Conservation (phyloP, 148 eudicot species). For the Persicaria tinctoria region DNA sequence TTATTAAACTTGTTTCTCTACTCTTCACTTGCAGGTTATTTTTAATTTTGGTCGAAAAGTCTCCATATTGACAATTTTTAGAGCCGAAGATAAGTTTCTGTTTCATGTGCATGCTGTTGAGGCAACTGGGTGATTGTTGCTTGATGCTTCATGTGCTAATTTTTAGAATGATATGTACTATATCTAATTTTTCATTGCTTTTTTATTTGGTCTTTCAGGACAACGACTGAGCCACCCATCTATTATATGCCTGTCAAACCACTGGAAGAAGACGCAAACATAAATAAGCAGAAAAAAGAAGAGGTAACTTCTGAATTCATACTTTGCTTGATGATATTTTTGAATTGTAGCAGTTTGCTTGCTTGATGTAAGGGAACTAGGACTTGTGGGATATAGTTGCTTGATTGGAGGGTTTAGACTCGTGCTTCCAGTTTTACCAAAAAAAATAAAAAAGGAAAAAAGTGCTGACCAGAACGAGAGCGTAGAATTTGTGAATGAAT, state of each 20-base stretch:
- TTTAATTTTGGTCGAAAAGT: conserved; percentile 92
- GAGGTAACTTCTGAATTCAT: conserved; percentile 36
- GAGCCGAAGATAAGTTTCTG: conserved; percentile 98
- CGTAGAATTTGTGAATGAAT: not conserved
- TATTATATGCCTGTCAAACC: conserved; percentile 66
- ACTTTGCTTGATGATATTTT: not conserved
- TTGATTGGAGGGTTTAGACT: not conserved
- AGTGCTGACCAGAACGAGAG: not conserved
- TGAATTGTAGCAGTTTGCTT: not conserved
- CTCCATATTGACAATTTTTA: conserved; percentile 98
- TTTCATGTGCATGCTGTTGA: conserved; percentile 59
- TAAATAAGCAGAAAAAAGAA: conserved; percentile 58
- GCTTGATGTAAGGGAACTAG: not conserved
- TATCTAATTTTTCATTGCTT: conserved; percentile 15
- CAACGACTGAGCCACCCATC: conserved; percentile 86
- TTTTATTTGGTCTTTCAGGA: conserved; percentile 49
- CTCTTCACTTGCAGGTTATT: conserved; percentile 65
- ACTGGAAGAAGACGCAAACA: conserved; percentile 48
- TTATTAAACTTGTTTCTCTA: not conserved
- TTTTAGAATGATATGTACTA: conserved; percentile 9
- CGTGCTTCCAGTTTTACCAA: not conserved
- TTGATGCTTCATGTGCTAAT: conserved; percentile 14
- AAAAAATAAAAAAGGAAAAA: too few relatives aligned
- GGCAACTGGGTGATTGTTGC: conserved; percentile 34
- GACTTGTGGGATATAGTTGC: not conserved